Evolutionary conservation across 2,329 filamentous ascomycete genomes (phyloP), one percentile per base, ranked within the genome.

Genomic region (Colletotrichum echinochloae): DNA sequence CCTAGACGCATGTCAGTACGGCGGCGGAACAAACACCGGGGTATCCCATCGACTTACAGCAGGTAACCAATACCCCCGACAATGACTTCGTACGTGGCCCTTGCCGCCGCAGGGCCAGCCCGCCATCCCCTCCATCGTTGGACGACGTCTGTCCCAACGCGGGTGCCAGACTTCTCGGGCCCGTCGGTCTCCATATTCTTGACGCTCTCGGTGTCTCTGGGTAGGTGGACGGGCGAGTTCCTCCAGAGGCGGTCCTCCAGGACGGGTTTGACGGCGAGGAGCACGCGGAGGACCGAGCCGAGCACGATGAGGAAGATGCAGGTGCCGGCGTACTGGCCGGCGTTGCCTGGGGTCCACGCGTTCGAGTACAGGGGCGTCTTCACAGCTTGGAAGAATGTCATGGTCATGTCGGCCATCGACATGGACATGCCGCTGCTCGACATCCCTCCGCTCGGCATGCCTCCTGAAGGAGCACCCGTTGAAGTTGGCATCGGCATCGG

Each of bases 301-400:
- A 98, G 89, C 44, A 92, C 75, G 78, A 97, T 90, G 68, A 98
- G 87, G 82, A 98, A 98, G 79, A 98, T 92, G 84, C 95, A 97
- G 33, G 94, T 97, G 65, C 90, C 95, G 1, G 94, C 94, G 81
- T 98, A 98, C 68, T 87, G 83, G 75, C 91, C 93, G 5, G 86
- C 83, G 46, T 83, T 90, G 28, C 78, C 81, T 6, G 95, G 95
- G 3, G 92, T 92, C 94, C 95, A 98, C 62, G 84, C 79, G 23
- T 81, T 79, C 14, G 93, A 91, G 82, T 83, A 89, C 71, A 89
- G 84, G 0, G 87, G 79, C 2, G 86, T 88, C 60, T 76, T 74
- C 55, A 79, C 82, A 68, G 81, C 87, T 73, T 90, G 90, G 85
- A 96, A 96, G 73, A 87, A 79, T 75, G 84, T 82, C 78, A 81